A percentile compares a stretch with the other conserved stretches of the same genome.
These are phyloP conservation scores for Tylopilus sp. DNA, from an alignment of 768 basidiomycete genomes.

Conservation along the genomic window DNA sequence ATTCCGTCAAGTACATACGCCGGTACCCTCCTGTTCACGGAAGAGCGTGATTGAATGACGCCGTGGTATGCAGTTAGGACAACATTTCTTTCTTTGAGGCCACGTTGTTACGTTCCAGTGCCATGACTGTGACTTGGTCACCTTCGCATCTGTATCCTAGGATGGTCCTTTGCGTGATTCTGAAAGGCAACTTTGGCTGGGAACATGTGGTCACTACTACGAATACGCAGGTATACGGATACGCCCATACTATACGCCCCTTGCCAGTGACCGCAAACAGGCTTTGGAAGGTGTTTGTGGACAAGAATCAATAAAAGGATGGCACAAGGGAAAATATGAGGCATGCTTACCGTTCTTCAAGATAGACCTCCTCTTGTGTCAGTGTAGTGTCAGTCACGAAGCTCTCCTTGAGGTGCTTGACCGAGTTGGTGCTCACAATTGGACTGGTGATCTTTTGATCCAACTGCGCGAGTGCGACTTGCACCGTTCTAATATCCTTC, in stretches of 20 bases:
- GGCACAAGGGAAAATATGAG: not conserved
- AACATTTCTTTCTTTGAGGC: too few species aligned
- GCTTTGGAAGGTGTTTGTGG: constrained; percentile 18
- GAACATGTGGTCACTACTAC: not conserved
- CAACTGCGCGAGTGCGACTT: constrained; percentile 44
- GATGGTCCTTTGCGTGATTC: too few species aligned
- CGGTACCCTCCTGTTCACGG: too few species aligned
- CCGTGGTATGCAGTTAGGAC: too few species aligned
- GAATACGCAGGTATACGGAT: constrained; percentile 3
- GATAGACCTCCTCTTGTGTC: constrained; percentile 30
- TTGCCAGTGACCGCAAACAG: constrained; percentile 18
- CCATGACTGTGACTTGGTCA: too few species aligned
- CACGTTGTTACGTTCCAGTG: too few species aligned
- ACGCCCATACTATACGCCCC: not conserved
- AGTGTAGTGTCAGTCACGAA: constrained; percentile 26
- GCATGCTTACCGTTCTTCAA: constrained; percentile 28
- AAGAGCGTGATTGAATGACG: too few species aligned
- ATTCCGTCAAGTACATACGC: too few species aligned
- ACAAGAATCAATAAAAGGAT: not conserved
- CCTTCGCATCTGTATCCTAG: too few species aligned
- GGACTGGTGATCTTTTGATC: constrained; percentile 41
- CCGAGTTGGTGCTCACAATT: constrained; percentile 40
- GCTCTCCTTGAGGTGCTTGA: constrained; percentile 29
- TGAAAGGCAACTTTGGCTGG: too few species aligned
- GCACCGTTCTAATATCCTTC: constrained; percentile 40